Conservation (phyloP, 164 flowering plant species). For the Umbilicus rupestris region DNA sequence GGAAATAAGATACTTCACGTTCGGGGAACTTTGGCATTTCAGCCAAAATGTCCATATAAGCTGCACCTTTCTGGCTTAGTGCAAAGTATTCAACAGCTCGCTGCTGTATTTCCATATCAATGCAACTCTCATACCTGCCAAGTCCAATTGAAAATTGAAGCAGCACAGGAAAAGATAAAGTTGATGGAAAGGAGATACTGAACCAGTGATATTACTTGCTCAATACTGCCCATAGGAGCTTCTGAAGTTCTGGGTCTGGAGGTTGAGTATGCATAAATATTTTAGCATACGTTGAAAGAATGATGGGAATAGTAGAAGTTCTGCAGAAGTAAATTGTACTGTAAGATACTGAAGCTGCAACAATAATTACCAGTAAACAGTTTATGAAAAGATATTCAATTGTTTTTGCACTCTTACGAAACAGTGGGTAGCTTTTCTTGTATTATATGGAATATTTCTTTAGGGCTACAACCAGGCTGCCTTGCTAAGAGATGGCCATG, state of each 20-base stretch:
- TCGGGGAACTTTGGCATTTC: slow-evolving; percentile 99
- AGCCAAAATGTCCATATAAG: slow-evolving; percentile 79
- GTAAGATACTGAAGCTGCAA: slow-evolving; percentile 9
- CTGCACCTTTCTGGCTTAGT: slow-evolving; percentile 83
- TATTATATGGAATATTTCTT: slow-evolving; percentile 70
- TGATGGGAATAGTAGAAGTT: slow-evolving; percentile 72
- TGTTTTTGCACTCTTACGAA: slow-evolving; percentile 52
- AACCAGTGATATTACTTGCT: slow-evolving; percentile 49
- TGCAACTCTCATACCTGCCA: slow-evolving; percentile 85
- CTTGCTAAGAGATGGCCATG: slow-evolving; percentile 85
- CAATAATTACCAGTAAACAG: slow-evolving; percentile 1
- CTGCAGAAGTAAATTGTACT: slow-evolving; percentile 25
- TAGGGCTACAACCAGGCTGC: slow-evolving; percentile 95
- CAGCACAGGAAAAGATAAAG: not conserved
- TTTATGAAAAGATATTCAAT: not conserved
- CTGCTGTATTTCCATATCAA: slow-evolving; percentile 96
- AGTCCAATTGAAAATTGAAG: not conserved
- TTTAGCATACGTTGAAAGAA: slow-evolving; percentile 95
- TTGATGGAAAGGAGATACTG: not conserved
- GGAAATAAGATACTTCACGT: slow-evolving; percentile 52
- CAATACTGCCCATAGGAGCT: slow-evolving; percentile 79
- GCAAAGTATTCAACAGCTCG: slow-evolving; percentile 89
- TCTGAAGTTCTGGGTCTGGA: slow-evolving; percentile 78
- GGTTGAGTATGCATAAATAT: slow-evolving; percentile 95
- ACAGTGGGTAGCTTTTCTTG: slow-evolving; percentile 97